These are phyloP conservation scores for Zygosaccharomyces bailii DNA, from an alignment of 805 yeast genomes.

Conservation along the genomic window DNA sequence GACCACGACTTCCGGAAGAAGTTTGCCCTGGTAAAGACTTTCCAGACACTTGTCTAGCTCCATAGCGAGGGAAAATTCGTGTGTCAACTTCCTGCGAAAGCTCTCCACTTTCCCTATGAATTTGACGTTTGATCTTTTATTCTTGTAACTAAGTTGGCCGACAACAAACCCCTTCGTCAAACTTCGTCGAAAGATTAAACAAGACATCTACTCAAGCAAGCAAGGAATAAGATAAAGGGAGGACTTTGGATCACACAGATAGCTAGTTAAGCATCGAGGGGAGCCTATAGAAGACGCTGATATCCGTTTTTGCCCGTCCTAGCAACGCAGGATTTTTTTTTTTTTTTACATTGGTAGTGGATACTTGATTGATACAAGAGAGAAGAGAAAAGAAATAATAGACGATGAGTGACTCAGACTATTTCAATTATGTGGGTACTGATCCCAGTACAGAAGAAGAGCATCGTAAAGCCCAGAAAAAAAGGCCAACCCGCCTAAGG, in stretches of 20 bases:
- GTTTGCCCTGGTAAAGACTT: constrained; percentile 56
- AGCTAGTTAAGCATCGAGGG: background rate
- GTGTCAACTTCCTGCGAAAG: background rate
- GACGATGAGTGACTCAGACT: constrained; percentile 15
- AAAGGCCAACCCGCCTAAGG: constrained; percentile 11
- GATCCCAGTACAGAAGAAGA: constrained; percentile 11
- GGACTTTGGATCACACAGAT: background rate
- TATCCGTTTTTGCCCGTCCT: background rate
- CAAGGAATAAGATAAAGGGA: background rate
- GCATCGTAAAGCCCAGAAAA: constrained; percentile 7
- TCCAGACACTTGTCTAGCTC: constrained; percentile 73
- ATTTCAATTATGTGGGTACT: constrained; percentile 11
- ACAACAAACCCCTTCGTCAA: constrained; percentile 9
- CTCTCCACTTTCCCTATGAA: background rate
- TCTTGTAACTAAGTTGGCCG: constrained; percentile 1
- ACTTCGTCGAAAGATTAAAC: background rate
- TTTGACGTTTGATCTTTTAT: background rate
- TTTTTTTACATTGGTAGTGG: background rate
- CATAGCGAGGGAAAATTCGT: constrained; percentile 16
- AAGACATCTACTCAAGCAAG: background rate
- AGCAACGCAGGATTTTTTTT: constrained; percentile 1
- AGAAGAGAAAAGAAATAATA: background rate
- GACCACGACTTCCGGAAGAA: constrained; percentile 67
- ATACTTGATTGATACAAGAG: background rate
- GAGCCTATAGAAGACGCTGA: background rate